Conservation (phyloP, 2,329 filamentous ascomycete genomes). For the Fusarium abutilonis region DNA sequence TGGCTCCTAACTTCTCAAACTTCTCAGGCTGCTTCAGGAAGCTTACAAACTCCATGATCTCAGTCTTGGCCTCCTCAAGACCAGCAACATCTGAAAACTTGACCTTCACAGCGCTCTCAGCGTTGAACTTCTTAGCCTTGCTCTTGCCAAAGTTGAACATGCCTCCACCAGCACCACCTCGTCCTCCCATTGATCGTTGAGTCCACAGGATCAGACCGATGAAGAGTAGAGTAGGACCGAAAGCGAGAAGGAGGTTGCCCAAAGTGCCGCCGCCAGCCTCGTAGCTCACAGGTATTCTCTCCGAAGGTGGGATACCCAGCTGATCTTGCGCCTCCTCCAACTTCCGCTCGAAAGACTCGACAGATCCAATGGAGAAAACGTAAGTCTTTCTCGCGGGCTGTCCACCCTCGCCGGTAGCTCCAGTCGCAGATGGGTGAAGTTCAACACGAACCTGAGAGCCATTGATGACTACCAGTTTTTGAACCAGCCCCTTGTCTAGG, state of each 20-base stretch:
- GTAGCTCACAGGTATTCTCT: slow-evolving; percentile 94
- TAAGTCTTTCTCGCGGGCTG: slow-evolving; percentile 59
- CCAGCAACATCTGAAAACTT: slow-evolving; percentile 97
- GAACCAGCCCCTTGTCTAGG: slow-evolving; percentile 93
- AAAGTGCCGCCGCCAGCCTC: slow-evolving; percentile 78
- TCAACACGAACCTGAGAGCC: slow-evolving; percentile 79
- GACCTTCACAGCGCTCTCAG: slow-evolving; percentile 94
- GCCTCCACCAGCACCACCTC: slow-evolving; percentile 72
- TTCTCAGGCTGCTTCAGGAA: slow-evolving; percentile 94
- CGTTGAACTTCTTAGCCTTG: slow-evolving; percentile 96
- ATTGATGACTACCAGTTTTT: slow-evolving; percentile 86
- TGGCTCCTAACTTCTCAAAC: slow-evolving; percentile 93
- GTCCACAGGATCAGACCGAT: slow-evolving; percentile 85
- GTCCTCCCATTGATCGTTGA: slow-evolving; percentile 76
- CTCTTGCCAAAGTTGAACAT: slow-evolving; percentile 98
- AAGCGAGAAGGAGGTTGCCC: slow-evolving; percentile 77
- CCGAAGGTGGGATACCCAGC: slow-evolving; percentile 83
- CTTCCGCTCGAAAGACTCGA: slow-evolving; percentile 90
- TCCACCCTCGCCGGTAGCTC: slow-evolving; percentile 44
- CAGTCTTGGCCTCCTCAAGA: slow-evolving; percentile 96
- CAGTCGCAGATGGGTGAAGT: slow-evolving; percentile 74
- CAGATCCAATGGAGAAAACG: slow-evolving; percentile 94
- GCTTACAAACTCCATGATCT: slow-evolving; percentile 99
- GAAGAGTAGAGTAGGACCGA: slow-evolving; percentile 87
- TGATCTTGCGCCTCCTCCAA: slow-evolving; percentile 89